These are phyloP conservation scores for Sporisorium reilianum DNA, from an alignment of 1,284 basidiomycete genomes.

Conservation along the genomic window DNA sequence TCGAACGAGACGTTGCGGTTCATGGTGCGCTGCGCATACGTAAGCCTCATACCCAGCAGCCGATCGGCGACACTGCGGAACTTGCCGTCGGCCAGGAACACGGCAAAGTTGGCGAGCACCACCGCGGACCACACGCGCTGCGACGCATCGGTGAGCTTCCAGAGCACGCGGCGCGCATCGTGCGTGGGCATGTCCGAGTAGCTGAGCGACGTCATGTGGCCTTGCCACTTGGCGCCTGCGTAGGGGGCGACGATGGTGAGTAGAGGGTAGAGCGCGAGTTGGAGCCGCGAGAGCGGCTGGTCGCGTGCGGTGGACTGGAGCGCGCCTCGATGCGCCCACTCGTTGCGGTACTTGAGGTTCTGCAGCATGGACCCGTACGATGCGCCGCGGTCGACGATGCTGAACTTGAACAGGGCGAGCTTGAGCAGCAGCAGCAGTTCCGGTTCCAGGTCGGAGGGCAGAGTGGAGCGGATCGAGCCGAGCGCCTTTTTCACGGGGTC, in stretches of 20 bases:
- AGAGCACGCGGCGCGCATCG: slow-evolving; percentile 74
- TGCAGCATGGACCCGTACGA: slow-evolving; percentile 93
- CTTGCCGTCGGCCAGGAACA: slow-evolving; percentile 89
- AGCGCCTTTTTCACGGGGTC: slow-evolving; percentile 85
- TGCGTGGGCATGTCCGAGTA: slow-evolving; percentile 79
- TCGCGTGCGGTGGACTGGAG: slow-evolving; percentile 56
- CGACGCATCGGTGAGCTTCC: slow-evolving; percentile 78
- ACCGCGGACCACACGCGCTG: slow-evolving; percentile 77
- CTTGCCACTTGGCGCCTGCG: slow-evolving; percentile 78
- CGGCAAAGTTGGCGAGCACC: slow-evolving; percentile 81
- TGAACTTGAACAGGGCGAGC: slow-evolving; percentile 83
- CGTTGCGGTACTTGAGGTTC: slow-evolving; percentile 75
- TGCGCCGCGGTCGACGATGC: slow-evolving; percentile 82
- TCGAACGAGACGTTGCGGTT: slow-evolving; percentile 94
- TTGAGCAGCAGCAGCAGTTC: slow-evolving; percentile 84
- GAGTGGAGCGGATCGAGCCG: slow-evolving; percentile 73
- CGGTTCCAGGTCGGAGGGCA: slow-evolving; percentile 79
- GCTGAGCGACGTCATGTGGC: slow-evolving; percentile 81
- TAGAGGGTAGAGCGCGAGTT: slow-evolving; percentile 75
- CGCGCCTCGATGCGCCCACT: slow-evolving; percentile 60
- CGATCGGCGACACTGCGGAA: slow-evolving; percentile 88
- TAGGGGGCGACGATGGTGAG: slow-evolving; percentile 85
- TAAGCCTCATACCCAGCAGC: slow-evolving; percentile 81
- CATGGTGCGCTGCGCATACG: slow-evolving; percentile 79
- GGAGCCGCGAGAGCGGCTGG: slow-evolving; percentile 53